Conservation (phyloP, 2,329 filamentous ascomycete genomes). For the Dryadomyces sulphureus region DNA sequence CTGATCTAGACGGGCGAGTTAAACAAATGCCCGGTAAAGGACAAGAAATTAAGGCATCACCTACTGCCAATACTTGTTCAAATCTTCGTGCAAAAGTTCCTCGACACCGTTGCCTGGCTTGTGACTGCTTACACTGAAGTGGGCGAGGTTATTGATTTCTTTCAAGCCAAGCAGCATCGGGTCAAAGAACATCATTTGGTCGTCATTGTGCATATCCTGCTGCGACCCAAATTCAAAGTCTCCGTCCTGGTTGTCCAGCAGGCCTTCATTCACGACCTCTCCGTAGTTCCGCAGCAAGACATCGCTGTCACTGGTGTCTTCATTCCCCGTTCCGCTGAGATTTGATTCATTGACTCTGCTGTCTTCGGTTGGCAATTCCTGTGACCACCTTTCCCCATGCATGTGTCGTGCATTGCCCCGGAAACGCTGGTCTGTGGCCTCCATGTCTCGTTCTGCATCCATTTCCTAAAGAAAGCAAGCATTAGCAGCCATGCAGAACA, state of each 20-base stretch:
- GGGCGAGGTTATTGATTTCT: conserved; percentile 72
- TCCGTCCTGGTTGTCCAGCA: conserved; percentile 2
- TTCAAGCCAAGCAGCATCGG: conserved; percentile 47
- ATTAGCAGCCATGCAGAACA: too few relatives aligned
- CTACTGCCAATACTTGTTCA: conserved; percentile 66
- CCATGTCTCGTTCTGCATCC: not conserved
- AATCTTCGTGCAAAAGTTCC: conserved; percentile 59
- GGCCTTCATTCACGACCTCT: conserved; percentile 7
- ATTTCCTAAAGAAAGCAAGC: too few relatives aligned
- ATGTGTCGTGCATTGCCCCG: not conserved
- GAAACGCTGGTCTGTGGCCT: too few relatives aligned
- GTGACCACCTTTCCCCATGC: not conserved
- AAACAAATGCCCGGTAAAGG: not conserved
- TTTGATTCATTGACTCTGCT: not conserved
- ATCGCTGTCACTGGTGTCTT: conserved; percentile 10
- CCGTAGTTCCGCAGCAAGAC: conserved; percentile 9
- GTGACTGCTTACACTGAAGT: conserved; percentile 68
- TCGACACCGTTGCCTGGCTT: conserved; percentile 70
- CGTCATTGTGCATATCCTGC: conserved; percentile 4
- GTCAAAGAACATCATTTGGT: conserved; percentile 25
- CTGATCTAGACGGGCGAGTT: conserved; percentile 39
- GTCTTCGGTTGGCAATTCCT: not conserved
- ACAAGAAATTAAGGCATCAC: too few relatives aligned
- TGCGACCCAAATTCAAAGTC: conserved; percentile 7
- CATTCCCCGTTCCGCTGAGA: conserved; percentile 3